Conservation (phyloP, 2,329 filamentous ascomycete genomes). For the Ceratocystis smalleyi region DNA sequence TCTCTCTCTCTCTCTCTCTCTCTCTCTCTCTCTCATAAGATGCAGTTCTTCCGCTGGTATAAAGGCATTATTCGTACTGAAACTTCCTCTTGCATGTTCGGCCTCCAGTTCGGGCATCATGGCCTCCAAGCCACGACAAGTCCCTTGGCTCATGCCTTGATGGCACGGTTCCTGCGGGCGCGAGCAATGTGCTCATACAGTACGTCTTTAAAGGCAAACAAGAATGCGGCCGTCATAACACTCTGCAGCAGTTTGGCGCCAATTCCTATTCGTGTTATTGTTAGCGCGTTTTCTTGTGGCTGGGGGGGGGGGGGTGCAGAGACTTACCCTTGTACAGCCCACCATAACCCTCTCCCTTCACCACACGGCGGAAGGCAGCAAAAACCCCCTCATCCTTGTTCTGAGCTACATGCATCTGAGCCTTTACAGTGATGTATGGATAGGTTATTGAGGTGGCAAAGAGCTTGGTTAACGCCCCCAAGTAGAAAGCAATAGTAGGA, state of each 20-base stretch:
- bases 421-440: slow-evolving; percentile 98
- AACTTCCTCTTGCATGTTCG: background rate
- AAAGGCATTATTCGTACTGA: background rate
- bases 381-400: slow-evolving; percentile 66
- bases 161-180: slow-evolving; percentile 36
- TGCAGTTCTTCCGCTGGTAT: background rate
- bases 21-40: too few species aligned
- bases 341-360: slow-evolving; percentile 76
- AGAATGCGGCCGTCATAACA: slow-evolving; percentile 84
- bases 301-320: too few species aligned
- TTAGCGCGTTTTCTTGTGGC: slow-evolving; percentile 16
- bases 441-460: slow-evolving; percentile 90
- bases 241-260: slow-evolving; percentile 94
- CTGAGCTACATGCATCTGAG: slow-evolving; percentile 82
- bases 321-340: slow-evolving; percentile 79
- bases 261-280: slow-evolving; percentile 47
- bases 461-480: slow-evolving; percentile 87
- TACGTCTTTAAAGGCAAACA: slow-evolving; percentile 97
- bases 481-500: slow-evolving; percentile 71
- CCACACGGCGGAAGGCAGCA: slow-evolving; percentile 60
- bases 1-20: too few species aligned
- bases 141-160: slow-evolving; percentile 22
- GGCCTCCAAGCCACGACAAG: background rate
- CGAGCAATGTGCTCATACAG: slow-evolving; percentile 70
- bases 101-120: background rate